These are phyloP conservation scores for Lasiosphaeriaceae sp. DNA, from an alignment of 495 filamentous ascomycete species.

Conservation along the genomic window DNA sequence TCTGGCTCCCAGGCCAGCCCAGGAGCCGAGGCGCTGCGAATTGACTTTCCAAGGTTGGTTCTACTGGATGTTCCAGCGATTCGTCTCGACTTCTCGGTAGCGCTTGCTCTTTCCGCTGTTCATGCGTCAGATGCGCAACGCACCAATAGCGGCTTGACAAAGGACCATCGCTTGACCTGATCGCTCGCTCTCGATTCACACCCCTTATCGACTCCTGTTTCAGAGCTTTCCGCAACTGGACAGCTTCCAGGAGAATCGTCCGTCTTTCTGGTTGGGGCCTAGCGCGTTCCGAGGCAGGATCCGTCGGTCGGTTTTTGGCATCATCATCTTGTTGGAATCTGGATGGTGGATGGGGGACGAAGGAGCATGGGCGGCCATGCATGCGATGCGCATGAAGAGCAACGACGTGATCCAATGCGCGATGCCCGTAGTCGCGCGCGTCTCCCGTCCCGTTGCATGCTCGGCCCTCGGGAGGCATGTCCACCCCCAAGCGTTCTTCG, in stretches of 20 bases:
- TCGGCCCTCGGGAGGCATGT: too few relatives aligned
- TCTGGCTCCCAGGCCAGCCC: background rate
- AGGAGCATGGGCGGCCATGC: too few relatives aligned
- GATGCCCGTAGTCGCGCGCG: conserved; percentile 21
- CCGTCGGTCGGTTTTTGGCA: too few relatives aligned
- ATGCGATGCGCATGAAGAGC: conserved; percentile 8
- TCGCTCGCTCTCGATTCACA: background rate
- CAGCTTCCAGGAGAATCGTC: conserved; percentile 16
- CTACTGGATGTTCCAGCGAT: background rate
- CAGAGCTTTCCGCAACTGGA: conserved; percentile 17
- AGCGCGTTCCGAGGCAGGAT: conserved; percentile 16
- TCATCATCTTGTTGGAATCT: too few relatives aligned
- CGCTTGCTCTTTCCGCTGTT: background rate
- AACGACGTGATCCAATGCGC: conserved; percentile 23
- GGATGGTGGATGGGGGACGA: too few relatives aligned
- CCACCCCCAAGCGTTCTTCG: too few relatives aligned
- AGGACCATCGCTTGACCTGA: background rate
- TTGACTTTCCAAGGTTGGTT: too few relatives aligned
- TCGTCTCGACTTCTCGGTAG: background rate
- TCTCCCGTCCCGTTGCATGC: conserved; percentile 4
- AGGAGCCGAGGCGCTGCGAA: background rate
- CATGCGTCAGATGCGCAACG: background rate
- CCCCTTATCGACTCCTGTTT: conserved; percentile 27
- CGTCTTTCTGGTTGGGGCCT: conserved; percentile 3
- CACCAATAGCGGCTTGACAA: background rate